Conservation (phyloP, 1,139 yeast genomes). For the Candida frijolesensis region DNA sequence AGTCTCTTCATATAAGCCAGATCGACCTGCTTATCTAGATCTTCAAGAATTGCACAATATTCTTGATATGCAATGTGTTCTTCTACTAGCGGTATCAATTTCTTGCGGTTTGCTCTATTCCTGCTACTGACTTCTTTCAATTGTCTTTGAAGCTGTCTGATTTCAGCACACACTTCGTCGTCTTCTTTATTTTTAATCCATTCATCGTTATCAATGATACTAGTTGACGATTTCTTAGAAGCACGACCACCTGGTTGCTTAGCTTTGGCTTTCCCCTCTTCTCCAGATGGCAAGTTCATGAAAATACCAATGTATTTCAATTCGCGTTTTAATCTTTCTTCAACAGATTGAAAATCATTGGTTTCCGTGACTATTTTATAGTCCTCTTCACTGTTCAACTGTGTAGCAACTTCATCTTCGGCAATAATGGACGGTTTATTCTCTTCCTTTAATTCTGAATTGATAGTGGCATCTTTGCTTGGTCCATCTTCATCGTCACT, state of each 20-base stretch:
- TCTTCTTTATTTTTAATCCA: conserved; percentile 88
- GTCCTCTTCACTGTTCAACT: conserved; percentile 37
- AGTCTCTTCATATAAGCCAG: conserved; percentile 87
- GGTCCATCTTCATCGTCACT: conserved; percentile 32
- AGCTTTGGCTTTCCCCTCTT: conserved; percentile 23
- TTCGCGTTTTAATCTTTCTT: conserved; percentile 85
- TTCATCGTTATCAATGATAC: conserved; percentile 61
- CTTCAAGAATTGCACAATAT: conserved; percentile 85
- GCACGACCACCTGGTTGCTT: conserved; percentile 26
- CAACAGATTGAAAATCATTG: conserved; percentile 75
- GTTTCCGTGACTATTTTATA: conserved; percentile 37
- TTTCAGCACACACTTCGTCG: conserved; percentile 89
- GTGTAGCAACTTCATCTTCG: conserved; percentile 43
- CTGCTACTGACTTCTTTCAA: conserved; percentile 61
- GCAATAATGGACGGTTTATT: conserved; percentile 13
- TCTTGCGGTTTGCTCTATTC: conserved; percentile 69
- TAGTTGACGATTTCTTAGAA: conserved; percentile 23
- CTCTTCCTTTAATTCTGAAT: conserved; percentile 11
- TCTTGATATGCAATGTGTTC: conserved; percentile 96
- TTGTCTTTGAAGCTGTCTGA: conserved; percentile 71
- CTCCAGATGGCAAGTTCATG: conserved; percentile 54
- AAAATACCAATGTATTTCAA: conserved; percentile 88
- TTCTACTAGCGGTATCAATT: conserved; percentile 73
- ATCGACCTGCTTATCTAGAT: conserved; percentile 93
- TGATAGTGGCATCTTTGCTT: conserved; percentile 18